Evolutionary conservation across 345 rosid species (phyloP).

Genomic region (Geranium rotundifolium): DNA sequence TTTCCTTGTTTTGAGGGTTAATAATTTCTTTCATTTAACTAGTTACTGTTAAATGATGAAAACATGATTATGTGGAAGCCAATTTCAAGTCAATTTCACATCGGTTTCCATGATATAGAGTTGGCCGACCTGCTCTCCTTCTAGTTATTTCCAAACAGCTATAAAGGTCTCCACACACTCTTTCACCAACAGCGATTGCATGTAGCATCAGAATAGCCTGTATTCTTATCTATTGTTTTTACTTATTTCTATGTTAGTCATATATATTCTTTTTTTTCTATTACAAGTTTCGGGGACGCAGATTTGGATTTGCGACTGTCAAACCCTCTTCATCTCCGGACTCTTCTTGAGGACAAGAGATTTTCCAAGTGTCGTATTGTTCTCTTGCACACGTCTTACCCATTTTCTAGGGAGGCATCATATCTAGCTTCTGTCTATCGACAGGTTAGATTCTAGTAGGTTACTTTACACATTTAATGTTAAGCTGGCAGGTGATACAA

Average conservation of each 20-base stretch:
- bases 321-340: conserved; percentile 82
- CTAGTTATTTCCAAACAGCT: not conserved
- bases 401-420: conserved; percentile 90
- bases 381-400: conserved; percentile 91
- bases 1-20: too few relatives aligned
- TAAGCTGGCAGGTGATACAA: conserved; percentile 7
- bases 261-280: conserved; percentile 4
- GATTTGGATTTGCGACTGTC: conserved; percentile 80
- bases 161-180: not conserved
- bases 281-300: conserved; percentile 73
- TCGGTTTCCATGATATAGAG: too few relatives aligned
- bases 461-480: not conserved
- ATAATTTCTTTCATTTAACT: too few relatives aligned
- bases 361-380: conserved; percentile 60
- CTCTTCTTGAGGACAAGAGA: conserved; percentile 64
- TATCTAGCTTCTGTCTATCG: conserved; percentile 73
- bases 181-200: not conserved
- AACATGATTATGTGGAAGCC: too few relatives aligned
- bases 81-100: too few relatives aligned
- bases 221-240: not conserved
- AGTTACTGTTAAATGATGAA: too few relatives aligned
- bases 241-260: conserved; percentile 1
- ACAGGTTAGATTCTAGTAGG: conserved; percentile 35
- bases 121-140: not conserved
- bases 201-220: not conserved